A percentile compares a stretch with the other conserved stretches of the same genome.
Conservation (phyloP, 1,284 basidiomycete species). For the Trametes sp. region DNA sequence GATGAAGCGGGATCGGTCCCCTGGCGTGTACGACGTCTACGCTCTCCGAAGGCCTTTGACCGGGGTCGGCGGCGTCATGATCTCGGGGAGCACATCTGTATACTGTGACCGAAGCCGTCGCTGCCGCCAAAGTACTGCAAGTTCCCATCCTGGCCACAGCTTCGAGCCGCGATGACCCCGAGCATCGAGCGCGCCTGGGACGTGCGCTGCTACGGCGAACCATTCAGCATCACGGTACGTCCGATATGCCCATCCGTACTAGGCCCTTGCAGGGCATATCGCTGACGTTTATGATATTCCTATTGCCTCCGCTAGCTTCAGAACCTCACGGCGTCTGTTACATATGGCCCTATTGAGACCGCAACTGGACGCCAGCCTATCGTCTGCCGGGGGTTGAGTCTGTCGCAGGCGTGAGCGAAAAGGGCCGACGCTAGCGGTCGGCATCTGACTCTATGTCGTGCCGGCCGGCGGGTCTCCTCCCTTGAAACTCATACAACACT, state of each 20-base stretch:
- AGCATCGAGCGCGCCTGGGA: background rate
- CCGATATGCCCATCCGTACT: background rate
- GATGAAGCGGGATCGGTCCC: background rate
- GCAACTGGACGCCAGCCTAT: background rate
- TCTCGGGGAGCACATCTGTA: background rate
- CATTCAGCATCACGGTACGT: background rate
- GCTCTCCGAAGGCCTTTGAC: background rate
- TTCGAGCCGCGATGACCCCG: background rate
- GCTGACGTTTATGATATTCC: background rate
- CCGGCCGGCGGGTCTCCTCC: too few species aligned
- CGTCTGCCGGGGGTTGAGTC: background rate
- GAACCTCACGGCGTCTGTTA: conserved; percentile 7
- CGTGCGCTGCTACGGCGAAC: too few species aligned
- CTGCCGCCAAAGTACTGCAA: background rate
- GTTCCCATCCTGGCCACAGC: background rate
- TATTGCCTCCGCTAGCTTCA: conserved; percentile 8
- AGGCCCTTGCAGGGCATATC: background rate
- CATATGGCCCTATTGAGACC: conserved; percentile 1
- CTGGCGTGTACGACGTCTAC: background rate
- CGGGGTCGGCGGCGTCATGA: background rate
- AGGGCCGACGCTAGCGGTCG: background rate
- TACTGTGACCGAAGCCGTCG: background rate
- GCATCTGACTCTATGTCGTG: background rate
- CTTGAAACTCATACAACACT: too few species aligned
- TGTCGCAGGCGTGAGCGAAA: background rate